phyloP scores from a whole-genome alignment of 257 asterid species.

The Przewalskia tangutica region DNA sequence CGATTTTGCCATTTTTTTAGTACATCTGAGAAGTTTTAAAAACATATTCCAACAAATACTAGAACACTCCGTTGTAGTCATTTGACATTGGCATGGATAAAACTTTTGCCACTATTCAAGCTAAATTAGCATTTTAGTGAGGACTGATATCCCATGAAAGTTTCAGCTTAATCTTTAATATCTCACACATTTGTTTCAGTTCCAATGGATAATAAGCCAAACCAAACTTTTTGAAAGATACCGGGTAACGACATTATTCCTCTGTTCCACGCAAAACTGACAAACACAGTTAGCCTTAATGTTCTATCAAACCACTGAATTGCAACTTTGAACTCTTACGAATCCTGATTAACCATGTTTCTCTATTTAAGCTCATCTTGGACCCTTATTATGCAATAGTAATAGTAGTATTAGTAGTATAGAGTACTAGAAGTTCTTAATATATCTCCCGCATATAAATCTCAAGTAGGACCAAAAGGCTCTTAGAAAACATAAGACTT shows the following conservation, averaged over 20 bases:
- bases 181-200: background rate
- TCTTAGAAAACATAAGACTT: background rate
- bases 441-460: background rate
- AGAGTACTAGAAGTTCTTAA: too few species aligned
- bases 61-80: background rate
- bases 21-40: background rate
- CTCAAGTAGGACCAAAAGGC: background rate
- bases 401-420: too few species aligned
- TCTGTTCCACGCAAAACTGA: background rate
- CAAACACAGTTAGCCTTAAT: background rate
- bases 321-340: background rate
- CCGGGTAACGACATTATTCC: background rate
- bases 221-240: background rate
- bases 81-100: background rate
- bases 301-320: background rate
- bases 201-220: background rate
- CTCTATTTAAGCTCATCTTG: too few species aligned
- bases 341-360: too few species aligned
- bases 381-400: too few species aligned
- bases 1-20: background rate
- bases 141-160: background rate
- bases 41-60: background rate
- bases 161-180: too few species aligned
- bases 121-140: background rate
- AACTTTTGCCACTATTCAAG: background rate